These are phyloP conservation scores for Aquilaria malaccensis DNA, from an alignment of 345 rosid genomes.

Conservation along the genomic window DNA sequence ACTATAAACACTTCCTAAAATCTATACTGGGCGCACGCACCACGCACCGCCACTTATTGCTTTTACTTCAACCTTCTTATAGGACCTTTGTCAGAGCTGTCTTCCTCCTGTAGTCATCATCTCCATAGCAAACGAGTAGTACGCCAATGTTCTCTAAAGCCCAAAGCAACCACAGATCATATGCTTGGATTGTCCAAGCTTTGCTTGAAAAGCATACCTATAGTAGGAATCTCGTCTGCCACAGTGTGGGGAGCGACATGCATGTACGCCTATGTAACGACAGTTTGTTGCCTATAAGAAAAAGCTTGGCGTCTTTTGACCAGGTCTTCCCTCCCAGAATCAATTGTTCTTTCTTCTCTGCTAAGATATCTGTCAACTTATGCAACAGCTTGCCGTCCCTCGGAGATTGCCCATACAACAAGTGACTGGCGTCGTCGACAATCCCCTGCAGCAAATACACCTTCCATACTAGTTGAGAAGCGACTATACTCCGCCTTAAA, in stretches of 20 bases:
- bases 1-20: no score
- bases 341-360: conserved; percentile 19
- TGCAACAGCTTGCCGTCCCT: conserved; percentile 92
- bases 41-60: no score
- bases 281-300: conserved; percentile 29
- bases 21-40: no score
- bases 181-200: no score
- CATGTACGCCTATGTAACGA: conserved; percentile 25
- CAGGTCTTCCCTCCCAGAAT: conserved; percentile 18
- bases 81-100: no score
- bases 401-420: conserved; percentile 99
- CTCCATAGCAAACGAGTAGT: no score
- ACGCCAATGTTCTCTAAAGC: no score
- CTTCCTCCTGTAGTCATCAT: no score
- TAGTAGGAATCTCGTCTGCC: no score
- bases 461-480: conserved; percentile 70
- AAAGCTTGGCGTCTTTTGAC: conserved; percentile 29
- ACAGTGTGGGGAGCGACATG: neutral
- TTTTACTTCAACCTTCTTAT: no score
- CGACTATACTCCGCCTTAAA: conserved; percentile 94
- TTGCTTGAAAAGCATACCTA: no score
- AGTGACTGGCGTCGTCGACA: conserved; percentile 95
- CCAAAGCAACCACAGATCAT: no score
- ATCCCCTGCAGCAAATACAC: conserved; percentile 96
- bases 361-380: conserved; percentile 74